Evolutionary conservation across 2,329 filamentous ascomycete species (phyloP), one percentile per base, ranked within the genome.

Genomic region (Thelonectria discophora): DNA sequence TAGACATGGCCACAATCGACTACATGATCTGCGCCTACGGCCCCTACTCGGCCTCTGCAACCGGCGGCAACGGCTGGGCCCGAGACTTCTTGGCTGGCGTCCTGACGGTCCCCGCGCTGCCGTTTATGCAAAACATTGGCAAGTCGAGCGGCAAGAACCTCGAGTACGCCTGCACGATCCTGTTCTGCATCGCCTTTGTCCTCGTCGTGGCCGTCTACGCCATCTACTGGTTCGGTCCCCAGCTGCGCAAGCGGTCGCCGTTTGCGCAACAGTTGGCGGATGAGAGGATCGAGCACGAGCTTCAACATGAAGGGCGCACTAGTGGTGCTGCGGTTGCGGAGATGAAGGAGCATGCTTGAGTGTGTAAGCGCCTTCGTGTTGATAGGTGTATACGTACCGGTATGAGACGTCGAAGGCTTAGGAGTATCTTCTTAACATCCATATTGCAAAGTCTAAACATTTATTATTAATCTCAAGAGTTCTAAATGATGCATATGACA

Each of bases 11-110:
- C 1, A 91, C 89, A 1, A 90, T 92, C 65, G 88, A 93, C 75
- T 93, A 93, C 77, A 91, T 92, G 85, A 70, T 71, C 20, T 72
- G 70, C 20, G 67, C 70, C 1, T 72, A 71, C 69, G 90, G 90
- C 0, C 86, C 86, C 0, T 92, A 91, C 73, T 86, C 89, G 2
- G 90, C 90, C 1, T 91, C 89, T 0, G 90, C 90, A 1, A 92
- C 90, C 0, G 90, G 90, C 42, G 90, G 90, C 18, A 93, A 93
- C 65, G 90, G 90, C 2, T 92, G 90, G 78, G 84, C 89, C 3
- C 84, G 90, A 66, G 90, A 93, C 71, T 88, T 92, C 75, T 78
- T 93, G 0, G 90, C 90, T 2, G 90, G 90, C 75, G 81, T 92
- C 9, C 84, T 91, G 1, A 90, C 89, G 0, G 81, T 92, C 51